Conservation (phyloP, 2,329 filamentous ascomycete species). For the Aureobasidium sp. region DNA sequence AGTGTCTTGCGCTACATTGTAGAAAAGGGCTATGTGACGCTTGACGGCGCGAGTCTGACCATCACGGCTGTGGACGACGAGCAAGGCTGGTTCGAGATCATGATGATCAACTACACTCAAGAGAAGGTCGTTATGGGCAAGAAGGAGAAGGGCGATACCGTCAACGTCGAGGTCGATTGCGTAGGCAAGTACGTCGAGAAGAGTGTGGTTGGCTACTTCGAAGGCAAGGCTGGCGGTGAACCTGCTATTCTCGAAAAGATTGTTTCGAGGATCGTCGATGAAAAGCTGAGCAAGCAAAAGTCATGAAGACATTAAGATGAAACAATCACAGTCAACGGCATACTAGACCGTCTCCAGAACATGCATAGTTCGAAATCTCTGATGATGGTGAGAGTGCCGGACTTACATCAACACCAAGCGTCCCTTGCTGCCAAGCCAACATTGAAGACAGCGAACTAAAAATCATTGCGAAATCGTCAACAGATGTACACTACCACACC, state of each 20-base stretch:
- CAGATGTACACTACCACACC: too few relatives aligned
- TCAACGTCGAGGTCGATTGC: slow-evolving; percentile 93
- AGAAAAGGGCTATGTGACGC: slow-evolving; percentile 90
- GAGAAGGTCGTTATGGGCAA: slow-evolving; percentile 76
- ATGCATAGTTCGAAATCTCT: too few relatives aligned
- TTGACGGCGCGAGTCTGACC: slow-evolving; percentile 92
- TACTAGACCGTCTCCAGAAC: too few relatives aligned
- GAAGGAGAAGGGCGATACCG: slow-evolving; percentile 71
- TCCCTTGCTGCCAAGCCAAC: too few relatives aligned
- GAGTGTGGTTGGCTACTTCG: slow-evolving; percentile 75
- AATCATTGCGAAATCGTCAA: too few relatives aligned
- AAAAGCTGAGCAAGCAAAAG: slow-evolving; percentile 46
- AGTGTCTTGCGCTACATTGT: slow-evolving; percentile 79
- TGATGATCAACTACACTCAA: slow-evolving; percentile 96
- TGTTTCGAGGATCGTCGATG: slow-evolving; percentile 63
- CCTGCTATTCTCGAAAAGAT: slow-evolving; percentile 46
- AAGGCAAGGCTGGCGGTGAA: slow-evolving; percentile 45
- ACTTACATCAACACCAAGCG: too few relatives aligned
- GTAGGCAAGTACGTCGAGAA: slow-evolving; percentile 83
- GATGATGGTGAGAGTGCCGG: too few relatives aligned
- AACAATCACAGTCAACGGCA: too few relatives aligned
- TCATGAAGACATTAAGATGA: too few relatives aligned
- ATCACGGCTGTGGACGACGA: slow-evolving; percentile 78
- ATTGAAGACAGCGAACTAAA: too few relatives aligned
- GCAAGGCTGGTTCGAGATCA: slow-evolving; percentile 86